Percentiles rank a stretch among this genome's conserved stretches.
phyloP scores from a whole-genome alignment of 1,139 yeast genomes.

The Geotrichum siamense region DNA sequence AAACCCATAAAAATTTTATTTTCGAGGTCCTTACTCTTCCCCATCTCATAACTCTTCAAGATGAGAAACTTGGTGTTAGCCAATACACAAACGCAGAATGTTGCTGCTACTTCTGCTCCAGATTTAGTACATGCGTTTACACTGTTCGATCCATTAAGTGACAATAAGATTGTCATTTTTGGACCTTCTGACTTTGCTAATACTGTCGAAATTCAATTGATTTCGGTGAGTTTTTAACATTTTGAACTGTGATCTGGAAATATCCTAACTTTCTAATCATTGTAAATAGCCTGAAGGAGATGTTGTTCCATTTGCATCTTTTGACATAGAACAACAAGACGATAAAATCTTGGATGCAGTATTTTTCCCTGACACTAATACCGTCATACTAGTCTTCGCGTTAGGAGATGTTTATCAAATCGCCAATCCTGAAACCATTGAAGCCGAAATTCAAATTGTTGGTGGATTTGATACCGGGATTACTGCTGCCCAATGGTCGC shows the following conservation, averaged over 20 bases:
- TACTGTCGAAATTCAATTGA: conserved; percentile 50
- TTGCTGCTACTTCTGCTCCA: conserved; percentile 38
- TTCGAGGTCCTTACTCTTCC: background rate
- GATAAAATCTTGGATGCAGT: conserved; percentile 30
- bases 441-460: conserved; percentile 50
- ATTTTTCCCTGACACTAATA: conserved; percentile 28
- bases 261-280: background rate
- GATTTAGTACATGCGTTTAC: conserved; percentile 54
- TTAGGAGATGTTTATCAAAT: conserved; percentile 52
- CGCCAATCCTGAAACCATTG: conserved; percentile 40
- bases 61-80: conserved; percentile 31
- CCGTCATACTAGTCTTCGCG: conserved; percentile 29
- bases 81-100: conserved; percentile 26
- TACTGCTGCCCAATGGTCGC: conserved; percentile 75
- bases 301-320: conserved; percentile 24
- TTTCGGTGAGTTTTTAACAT: conserved; percentile 19
- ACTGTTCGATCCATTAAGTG: conserved; percentile 68
- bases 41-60: background rate
- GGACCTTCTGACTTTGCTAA: conserved; percentile 52
- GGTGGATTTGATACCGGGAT: conserved; percentile 81
- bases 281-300: conserved; percentile 25
- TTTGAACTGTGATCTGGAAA: too few species aligned
- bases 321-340: conserved; percentile 18
- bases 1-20: conserved; percentile 4
- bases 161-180: conserved; percentile 61